These are phyloP conservation scores for Naematelia aurantialba DNA, from an alignment of 768 basidiomycete species.

Conservation along the genomic window DNA sequence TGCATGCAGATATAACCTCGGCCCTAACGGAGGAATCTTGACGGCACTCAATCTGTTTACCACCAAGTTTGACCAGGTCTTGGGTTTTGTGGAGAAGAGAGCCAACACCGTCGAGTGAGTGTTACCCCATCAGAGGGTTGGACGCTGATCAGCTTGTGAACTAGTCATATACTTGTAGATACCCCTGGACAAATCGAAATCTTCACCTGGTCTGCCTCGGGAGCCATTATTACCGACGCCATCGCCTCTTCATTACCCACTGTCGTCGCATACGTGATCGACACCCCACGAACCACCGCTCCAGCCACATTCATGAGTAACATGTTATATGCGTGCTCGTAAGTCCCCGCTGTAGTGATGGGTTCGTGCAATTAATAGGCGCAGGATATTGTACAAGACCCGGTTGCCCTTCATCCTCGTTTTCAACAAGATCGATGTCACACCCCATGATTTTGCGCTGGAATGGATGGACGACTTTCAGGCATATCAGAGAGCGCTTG, in stretches of 20 bases:
- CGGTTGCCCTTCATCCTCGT: slow-evolving; percentile 94
- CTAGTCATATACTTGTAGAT: slow-evolving; percentile 77
- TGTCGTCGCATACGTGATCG: slow-evolving; percentile 93
- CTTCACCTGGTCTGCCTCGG: slow-evolving; percentile 99
- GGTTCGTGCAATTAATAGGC: not conserved
- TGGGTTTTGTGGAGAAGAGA: slow-evolving; percentile 84
- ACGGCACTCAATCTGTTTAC: slow-evolving; percentile 97
- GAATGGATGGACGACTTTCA: slow-evolving; percentile 99
- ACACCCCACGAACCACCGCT: slow-evolving; percentile 82
- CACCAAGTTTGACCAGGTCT: slow-evolving; percentile 97
- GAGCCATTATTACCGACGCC: slow-evolving; percentile 96
- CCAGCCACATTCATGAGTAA: slow-evolving; percentile 99
- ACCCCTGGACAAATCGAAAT: slow-evolving; percentile 99
- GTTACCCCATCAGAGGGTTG: not conserved
- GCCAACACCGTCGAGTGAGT: slow-evolving; percentile 82
- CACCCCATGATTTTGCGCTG: slow-evolving; percentile 81
- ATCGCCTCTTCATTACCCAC: slow-evolving; percentile 89
- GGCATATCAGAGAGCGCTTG: slow-evolving; percentile 81
- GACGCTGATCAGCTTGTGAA: not conserved
- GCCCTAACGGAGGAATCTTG: slow-evolving; percentile 95
- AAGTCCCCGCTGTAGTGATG: slow-evolving; percentile 43
- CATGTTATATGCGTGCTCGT: slow-evolving; percentile 99
- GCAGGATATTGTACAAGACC: slow-evolving; percentile 93
- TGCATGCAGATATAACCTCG: slow-evolving; percentile 78
- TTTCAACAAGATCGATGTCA: slow-evolving; percentile 97